Evolutionary conservation across 164 flowering plant genomes (phyloP).

Genomic region (Vitis labrusca): DNA sequence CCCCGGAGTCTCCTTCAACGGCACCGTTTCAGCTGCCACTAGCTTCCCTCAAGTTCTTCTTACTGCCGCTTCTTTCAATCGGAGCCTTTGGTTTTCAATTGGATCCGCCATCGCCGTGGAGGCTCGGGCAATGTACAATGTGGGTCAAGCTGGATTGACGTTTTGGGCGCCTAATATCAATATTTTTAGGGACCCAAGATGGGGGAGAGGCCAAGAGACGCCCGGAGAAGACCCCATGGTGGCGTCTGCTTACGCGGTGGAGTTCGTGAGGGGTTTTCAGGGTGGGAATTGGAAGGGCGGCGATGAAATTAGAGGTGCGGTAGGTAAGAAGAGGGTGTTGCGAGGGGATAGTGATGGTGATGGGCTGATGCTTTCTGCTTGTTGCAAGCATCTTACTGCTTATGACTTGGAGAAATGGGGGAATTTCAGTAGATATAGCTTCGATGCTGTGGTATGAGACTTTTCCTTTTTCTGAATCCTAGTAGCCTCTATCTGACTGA

Average conservation of each 20-base stretch:
- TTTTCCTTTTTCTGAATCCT: neutral
- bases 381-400: constrained; percentile 93
- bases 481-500: neutral
- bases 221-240: constrained; percentile 89
- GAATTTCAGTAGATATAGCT: constrained; percentile 62
- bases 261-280: constrained; percentile 75
- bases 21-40: constrained; percentile 55
- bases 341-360: constrained; percentile 24
- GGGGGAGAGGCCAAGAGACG: constrained; percentile 96
- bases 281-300: constrained; percentile 22
- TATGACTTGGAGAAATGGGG: constrained; percentile 94
- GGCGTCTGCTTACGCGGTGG: constrained; percentile 53
- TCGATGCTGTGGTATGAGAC: constrained; percentile 80
- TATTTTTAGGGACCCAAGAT: constrained; percentile 84
- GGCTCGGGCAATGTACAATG: constrained; percentile 78
- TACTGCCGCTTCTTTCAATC: constrained; percentile 61
- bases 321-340: constrained; percentile 37
- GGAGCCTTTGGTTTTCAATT: constrained; percentile 53
- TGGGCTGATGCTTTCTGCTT: constrained; percentile 81
- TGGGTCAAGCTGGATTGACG: constrained; percentile 78
- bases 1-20: constrained; percentile 73
- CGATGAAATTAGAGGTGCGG: constrained; percentile 2
- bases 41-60: constrained; percentile 73
- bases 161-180: constrained; percentile 85
- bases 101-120: constrained; percentile 58